Conservation (phyloP, 352 stramenopile species). For the Hyphochytrium catenoides region DNA sequence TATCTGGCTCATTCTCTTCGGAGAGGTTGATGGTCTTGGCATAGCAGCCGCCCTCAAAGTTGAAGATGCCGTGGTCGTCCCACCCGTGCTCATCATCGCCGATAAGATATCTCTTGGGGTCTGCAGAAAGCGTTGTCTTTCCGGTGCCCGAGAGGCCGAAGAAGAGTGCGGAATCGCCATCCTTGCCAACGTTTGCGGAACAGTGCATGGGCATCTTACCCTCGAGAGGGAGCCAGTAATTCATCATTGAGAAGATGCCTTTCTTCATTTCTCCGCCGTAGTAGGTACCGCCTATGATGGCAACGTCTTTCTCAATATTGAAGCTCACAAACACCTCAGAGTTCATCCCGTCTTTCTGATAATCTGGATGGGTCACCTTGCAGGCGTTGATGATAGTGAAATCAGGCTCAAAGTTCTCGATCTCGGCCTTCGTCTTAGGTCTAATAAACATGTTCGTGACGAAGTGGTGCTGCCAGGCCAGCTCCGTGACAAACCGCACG, state of each 20-base stretch:
- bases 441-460: conserved; percentile 90
- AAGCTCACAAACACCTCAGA: conserved; percentile 89
- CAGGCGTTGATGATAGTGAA: conserved; percentile 97
- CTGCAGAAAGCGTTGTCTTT: conserved; percentile 73
- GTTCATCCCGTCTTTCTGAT: conserved; percentile 77
- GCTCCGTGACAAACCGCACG: conserved; percentile 90
- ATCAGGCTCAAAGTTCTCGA: conserved; percentile 80
- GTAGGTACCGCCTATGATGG: conserved; percentile 84
- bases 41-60: conserved; percentile 98
- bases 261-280: conserved; percentile 98
- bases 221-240: conserved; percentile 87
- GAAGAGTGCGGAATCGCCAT: conserved; percentile 87
- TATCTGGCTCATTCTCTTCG: conserved; percentile 88
- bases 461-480: conserved; percentile 95
- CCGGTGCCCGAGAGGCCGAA: conserved; percentile 77
- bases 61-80: conserved; percentile 94
- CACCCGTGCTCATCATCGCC: conserved; percentile 83
- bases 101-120: conserved; percentile 54
- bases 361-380: conserved; percentile 78
- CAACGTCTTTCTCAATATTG: conserved; percentile 84
- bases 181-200: conserved; percentile 89
- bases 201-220: conserved; percentile 95
- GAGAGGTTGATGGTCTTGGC: conserved; percentile 96
- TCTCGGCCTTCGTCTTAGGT: conserved; percentile 42
- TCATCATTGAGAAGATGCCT: conserved; percentile 95